A percentile compares a stretch with the other conserved stretches of the same genome.
These are phyloP conservation scores for Stephanodiscus minutulus DNA, from an alignment of 108 stramenopile species.

Conservation along the genomic window DNA sequence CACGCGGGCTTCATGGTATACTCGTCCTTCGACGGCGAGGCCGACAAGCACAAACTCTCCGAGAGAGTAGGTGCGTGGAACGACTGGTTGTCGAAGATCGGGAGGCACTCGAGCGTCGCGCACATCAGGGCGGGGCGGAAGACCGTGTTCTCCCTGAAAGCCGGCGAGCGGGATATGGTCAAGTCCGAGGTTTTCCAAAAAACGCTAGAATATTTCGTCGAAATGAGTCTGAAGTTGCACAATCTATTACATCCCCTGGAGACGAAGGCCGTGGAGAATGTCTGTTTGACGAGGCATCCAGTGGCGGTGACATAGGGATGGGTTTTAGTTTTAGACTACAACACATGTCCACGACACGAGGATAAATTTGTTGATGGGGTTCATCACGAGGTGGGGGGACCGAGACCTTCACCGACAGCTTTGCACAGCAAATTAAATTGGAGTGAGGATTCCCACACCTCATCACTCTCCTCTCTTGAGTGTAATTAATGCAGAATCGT, in stretches of 20 bases:
- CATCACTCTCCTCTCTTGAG: too few species aligned
- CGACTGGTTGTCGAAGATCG: slow-evolving; percentile 31
- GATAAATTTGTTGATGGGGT: not conserved
- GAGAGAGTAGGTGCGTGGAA: slow-evolving; percentile 44
- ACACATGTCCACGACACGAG: not conserved
- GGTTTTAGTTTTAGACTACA: not conserved
- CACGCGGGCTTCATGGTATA: slow-evolving; percentile 42
- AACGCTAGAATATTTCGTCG: slow-evolving; percentile 42
- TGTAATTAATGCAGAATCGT: too few species aligned
- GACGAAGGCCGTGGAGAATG: slow-evolving; percentile 33
- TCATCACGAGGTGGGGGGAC: too few species aligned
- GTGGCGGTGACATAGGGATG: slow-evolving; percentile 29
- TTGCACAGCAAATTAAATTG: not conserved
- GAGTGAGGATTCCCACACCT: too few species aligned
- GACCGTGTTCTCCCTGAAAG: slow-evolving; percentile 43
- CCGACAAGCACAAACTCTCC: slow-evolving; percentile 6
- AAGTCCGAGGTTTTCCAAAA: slow-evolving; percentile 39
- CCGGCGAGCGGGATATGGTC: slow-evolving; percentile 30
- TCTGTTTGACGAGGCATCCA: slow-evolving; percentile 38
- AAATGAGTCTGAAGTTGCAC: slow-evolving; percentile 44
- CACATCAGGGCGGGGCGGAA: slow-evolving; percentile 31
- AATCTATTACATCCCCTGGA: slow-evolving; percentile 41
- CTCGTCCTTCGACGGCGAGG: slow-evolving; percentile 28
- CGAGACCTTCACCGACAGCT: not conserved
- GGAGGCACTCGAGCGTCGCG: slow-evolving; percentile 26